Base-by-base conservation (phyloP, 345 rosid species). In the Nephelium lappaceum region DNA sequence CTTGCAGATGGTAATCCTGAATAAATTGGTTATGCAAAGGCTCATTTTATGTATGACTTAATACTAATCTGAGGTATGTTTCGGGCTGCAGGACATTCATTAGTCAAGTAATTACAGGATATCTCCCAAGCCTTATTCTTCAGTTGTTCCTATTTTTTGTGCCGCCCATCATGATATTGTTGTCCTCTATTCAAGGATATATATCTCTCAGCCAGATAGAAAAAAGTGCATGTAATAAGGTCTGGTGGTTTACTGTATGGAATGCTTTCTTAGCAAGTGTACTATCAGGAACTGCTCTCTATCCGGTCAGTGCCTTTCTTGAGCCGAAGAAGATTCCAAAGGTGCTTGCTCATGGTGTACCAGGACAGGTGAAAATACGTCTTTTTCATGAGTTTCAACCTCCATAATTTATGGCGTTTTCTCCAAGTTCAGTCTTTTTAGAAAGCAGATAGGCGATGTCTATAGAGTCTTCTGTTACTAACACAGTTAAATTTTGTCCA, bases 41-140 rank as follows among this genome's bases (percentile, higher is more conserved):
- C n/a, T n/a, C n/a, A n/a, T n/a, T n/a, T n/a, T n/a, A n/a, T n/a
- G n/a, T n/a, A n/a, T n/a, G n/a, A n/a, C n/a, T n/a, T n/a, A n/a
- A n/a, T n/a, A n/a, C n/a, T n/a, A n/a, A n/a, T n/a, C n/a, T n/a
- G n/a, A n/a, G n/a, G n/a, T n/a, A n/a, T n/a, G n/a, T n/a, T n/a
- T n/a, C n/a, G n/a, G n/a, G 60, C 76, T 88, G 88, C 93, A 95
- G 99, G 86, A 72, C 89, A 57, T 79, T 91, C 27, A 83, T 92
- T 61, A 90, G 91, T 83, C 83, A 89, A 82, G 86, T 93, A 83
- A 86, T 95, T 78, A 93, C 97, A 4, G 98, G 98, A 86, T 93
- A 95, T 83, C 93, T 95, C 76, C 99, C 99, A 10, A 93, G 93
- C 88, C 89, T 95, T 43, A 75, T 92, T 73, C 93, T 95, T 66